A percentile compares a stretch with the other conserved stretches of the same genome.
Evolutionary conservation across 2,329 filamentous ascomycete species (phyloP).

Genomic region (Fusarium udum): DNA sequence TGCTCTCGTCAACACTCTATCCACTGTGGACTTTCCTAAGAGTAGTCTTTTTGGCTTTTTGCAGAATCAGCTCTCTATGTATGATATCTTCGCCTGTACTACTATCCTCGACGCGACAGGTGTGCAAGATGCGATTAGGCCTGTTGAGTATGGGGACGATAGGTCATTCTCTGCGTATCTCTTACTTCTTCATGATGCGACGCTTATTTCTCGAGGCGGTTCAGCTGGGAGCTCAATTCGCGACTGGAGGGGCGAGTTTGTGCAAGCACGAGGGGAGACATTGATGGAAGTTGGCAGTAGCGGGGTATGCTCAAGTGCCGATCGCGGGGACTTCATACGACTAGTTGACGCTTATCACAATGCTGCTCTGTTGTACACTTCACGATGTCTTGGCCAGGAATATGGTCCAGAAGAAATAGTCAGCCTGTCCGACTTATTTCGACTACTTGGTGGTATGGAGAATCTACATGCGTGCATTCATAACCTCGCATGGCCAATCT

Average conservation of each 20-base stretch:
- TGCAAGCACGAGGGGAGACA: neutral
- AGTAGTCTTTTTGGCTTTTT: neutral
- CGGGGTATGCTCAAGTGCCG: rapidly evolving
- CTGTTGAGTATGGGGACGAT: neutral
- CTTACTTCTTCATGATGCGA: neutral
- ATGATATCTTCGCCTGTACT: neutral
- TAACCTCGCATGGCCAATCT: neutral
- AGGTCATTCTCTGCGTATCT: rapidly evolving
- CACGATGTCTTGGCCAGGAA: neutral
- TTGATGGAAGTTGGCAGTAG: neutral
- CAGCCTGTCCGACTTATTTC: neutral
- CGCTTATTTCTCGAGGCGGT: rapidly evolving
- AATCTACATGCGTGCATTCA: neutral
- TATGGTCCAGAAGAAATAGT: rapidly evolving
- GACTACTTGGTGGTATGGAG: neutral
- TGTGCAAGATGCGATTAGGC: neutral
- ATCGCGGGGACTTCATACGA: neutral
- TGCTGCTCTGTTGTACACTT: neutral
- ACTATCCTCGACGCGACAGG: neutral
- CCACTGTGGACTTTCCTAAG: rapidly evolving
- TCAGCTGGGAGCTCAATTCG: rapidly evolving
- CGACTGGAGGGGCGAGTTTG: rapidly evolving
- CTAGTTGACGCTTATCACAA: neutral
- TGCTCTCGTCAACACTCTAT: neutral
- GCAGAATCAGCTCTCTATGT: neutral